Percentiles rank a stretch among this genome's conserved stretches.
These are phyloP conservation scores for Aspergillus viridinutans DNA, from an alignment of 2,329 filamentous ascomycete genomes.

Conservation along the genomic window DNA sequence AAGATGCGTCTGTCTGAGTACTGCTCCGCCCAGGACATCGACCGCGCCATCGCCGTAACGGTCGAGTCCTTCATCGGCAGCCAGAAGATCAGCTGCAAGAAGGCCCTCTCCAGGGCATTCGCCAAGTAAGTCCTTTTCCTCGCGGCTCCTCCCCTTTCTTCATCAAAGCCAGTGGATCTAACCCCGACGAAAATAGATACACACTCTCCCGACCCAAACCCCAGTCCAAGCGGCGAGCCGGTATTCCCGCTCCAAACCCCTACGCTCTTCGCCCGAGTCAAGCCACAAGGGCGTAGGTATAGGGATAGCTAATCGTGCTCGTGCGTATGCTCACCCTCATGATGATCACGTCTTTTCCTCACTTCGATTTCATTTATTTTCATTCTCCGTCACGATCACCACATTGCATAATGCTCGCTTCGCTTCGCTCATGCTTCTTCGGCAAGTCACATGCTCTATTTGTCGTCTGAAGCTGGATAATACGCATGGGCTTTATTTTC, in stretches of 20 bases:
- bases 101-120: constrained; percentile 87
- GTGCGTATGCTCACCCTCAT: neutral
- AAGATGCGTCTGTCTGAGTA: constrained; percentile 98
- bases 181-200: constrained; percentile 26
- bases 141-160: neutral
- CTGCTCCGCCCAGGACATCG: constrained; percentile 83
- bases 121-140: constrained; percentile 76
- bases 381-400: neutral
- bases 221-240: constrained; percentile 37
- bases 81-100: constrained; percentile 97
- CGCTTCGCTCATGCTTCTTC: neutral
- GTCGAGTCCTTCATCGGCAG: constrained; percentile 94
- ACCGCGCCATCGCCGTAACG: constrained; percentile 93
- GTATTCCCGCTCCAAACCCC: constrained; percentile 30
- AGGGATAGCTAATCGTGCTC: neutral
- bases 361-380: neutral
- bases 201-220: constrained; percentile 38
- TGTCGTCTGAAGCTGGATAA: neutral
- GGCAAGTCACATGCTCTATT: no score
- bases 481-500: neutral
- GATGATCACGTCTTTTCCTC: neutral
- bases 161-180: constrained; percentile 1
- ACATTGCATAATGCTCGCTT: no score
- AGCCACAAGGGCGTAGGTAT: neutral
- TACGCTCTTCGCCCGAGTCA: constrained; percentile 10